These are phyloP conservation scores for Lasiosphaeris hirsuta DNA, from an alignment of 495 filamentous ascomycete species.

Conservation along the genomic window DNA sequence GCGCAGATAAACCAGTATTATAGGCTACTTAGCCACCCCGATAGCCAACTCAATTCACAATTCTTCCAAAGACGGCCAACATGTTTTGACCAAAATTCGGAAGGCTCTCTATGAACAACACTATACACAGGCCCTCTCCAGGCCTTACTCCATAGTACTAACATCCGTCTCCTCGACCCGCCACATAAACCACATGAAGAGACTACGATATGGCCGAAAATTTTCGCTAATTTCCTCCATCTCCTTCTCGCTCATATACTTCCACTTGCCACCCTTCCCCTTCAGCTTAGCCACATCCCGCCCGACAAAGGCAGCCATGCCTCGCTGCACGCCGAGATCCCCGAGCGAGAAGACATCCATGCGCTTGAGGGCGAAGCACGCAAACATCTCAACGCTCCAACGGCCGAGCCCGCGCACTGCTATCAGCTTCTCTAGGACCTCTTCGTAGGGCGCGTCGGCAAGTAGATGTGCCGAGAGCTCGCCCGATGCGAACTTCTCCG, in stretches of 20 bases:
- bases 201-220: constrained; percentile 78
- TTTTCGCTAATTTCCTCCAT: constrained; percentile 79
- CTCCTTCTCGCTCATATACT: constrained; percentile 92
- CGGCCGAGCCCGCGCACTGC: constrained; percentile 81
- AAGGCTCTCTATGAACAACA: too few species aligned
- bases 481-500: constrained; percentile 71
- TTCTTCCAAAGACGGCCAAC: too few species aligned
- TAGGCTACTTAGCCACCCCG: too few species aligned
- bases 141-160: constrained; percentile 52
- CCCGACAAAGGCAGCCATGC: constrained; percentile 85
- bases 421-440: constrained; percentile 75
- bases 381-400: constrained; percentile 98
- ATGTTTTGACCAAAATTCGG: too few species aligned
- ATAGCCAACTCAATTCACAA: too few species aligned
- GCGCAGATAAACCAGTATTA: too few species aligned
- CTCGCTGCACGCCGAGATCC: constrained; percentile 91
- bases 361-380: constrained; percentile 84
- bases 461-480: constrained; percentile 75
- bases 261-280: constrained; percentile 85
- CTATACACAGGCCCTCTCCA: background rate
- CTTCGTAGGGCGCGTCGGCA: constrained; percentile 74
- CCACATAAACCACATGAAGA: constrained; percentile 86
- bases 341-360: constrained; percentile 92
- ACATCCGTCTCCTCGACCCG: constrained; percentile 73
- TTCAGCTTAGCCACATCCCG: constrained; percentile 81